Evolutionary conservation across 2,329 filamentous ascomycete species (phyloP).

Genomic region (Hypomyces rosellus): DNA sequence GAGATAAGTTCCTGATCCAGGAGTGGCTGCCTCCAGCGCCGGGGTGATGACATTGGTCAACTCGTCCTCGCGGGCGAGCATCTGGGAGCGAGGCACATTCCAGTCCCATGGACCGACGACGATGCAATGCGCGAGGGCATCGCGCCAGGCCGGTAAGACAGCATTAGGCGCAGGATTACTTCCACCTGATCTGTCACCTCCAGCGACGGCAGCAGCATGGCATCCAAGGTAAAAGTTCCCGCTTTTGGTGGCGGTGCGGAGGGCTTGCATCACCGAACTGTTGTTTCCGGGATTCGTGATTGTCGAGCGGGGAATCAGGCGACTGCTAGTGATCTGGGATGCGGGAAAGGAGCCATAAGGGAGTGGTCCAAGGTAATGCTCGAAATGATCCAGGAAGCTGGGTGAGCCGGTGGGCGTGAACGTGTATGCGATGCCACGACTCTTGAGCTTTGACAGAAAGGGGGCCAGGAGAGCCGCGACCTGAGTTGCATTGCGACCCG

Average conservation of each 20-base stretch:
- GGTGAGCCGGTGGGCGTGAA: background rate
- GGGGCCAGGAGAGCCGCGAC: background rate
- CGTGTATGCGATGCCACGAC: background rate
- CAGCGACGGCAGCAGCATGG: background rate
- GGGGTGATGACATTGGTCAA: constrained; percentile 29
- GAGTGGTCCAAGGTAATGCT: background rate
- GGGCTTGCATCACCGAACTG: background rate
- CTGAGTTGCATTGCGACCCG: background rate
- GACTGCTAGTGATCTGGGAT: background rate
- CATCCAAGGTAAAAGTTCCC: background rate
- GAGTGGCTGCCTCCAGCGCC: constrained; percentile 29
- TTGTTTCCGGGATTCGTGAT: background rate
- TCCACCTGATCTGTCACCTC: background rate
- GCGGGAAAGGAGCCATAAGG: background rate
- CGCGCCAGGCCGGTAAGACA: constrained; percentile 18
- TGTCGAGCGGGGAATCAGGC: background rate
- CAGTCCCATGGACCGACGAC: constrained; percentile 9
- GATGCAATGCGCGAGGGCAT: constrained; percentile 10
- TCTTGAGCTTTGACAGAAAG: background rate
- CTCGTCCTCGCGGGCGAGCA: constrained; percentile 1
- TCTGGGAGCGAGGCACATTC: constrained; percentile 1
- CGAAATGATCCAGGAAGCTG: background rate
- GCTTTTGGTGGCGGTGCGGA: background rate
- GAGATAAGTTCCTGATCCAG: constrained; percentile 35
- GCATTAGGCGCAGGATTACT: constrained; percentile 11